Evolutionary conservation across 306 rosid species (phyloP).

Genomic region (Cicer cuneatum): DNA sequence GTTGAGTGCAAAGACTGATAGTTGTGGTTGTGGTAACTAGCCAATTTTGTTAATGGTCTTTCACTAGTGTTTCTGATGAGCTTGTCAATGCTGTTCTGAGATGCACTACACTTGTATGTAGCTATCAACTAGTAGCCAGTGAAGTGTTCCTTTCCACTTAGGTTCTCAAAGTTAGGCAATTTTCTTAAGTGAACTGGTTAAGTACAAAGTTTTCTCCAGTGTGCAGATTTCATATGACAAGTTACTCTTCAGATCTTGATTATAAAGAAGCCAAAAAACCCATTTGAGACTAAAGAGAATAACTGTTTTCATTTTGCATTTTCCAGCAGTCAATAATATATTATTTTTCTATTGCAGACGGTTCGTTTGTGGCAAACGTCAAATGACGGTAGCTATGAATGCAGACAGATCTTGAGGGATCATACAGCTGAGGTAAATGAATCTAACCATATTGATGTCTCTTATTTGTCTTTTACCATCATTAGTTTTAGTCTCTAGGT

Average conservation of each 20-base stretch:
- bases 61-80: constrained; percentile 1
- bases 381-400: constrained; percentile 78
- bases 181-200: neutral
- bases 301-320: neutral
- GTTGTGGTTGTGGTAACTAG: constrained; percentile 11
- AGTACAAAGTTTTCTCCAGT: neutral
- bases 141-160: neutral
- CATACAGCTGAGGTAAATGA: constrained; percentile 84
- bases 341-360: constrained; percentile 62
- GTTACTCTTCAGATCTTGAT: neutral
- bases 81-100: neutral
- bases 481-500: neutral
- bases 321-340: constrained; percentile 5
- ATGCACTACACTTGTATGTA: neutral
- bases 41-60: constrained; percentile 15
- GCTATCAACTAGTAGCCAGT: constrained; percentile 12
- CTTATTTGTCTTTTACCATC: neutral
- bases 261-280: no score
- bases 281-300: no score
- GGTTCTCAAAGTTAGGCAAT: neutral
- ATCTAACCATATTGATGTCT: constrained; percentile 25
- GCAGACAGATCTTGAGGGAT: constrained; percentile 79
- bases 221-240: neutral
- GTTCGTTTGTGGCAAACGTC: constrained; percentile 93
- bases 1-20: neutral